Evolutionary conservation across 768 basidiomycete species (phyloP), one percentile per base, ranked within the genome.

Genomic region (Chiua virens): DNA sequence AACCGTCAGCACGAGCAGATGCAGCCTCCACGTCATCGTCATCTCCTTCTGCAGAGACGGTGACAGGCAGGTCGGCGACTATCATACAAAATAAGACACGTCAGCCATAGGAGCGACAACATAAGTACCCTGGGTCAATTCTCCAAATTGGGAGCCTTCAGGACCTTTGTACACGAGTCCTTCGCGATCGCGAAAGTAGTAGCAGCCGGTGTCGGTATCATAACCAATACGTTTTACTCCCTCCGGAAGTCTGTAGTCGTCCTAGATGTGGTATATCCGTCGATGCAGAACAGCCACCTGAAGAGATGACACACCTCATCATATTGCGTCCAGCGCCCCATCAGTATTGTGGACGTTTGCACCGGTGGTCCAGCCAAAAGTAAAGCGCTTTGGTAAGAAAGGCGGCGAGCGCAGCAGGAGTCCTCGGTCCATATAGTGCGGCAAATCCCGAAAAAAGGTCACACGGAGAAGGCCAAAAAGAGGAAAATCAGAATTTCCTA

Each of bases 151-250:
- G 30, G 82, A 78, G 21, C 87, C 87, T 54, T 83, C 76, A 17
- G 77, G 69, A 28, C 79, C 79, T 66, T 81, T 82, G 85, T 61
- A 82, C 54, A 68, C 63, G 8, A 64, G 69, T 10, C 87, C 86
- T 42, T 75, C 76, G 3, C 50, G 50, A 65, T 82, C 81, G 22
- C 76, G 76, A 70, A 84, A 91, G 62, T 78, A 76, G 71, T 90
- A 89, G 42, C 77, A 72, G 43, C 80, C 78, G 2, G 77, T 75
- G 71, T 91, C 89, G 4, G 83, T 72, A 68, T 92, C 89, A 62
- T 90, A 91, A 11, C 87, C 89, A 50, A 87, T 79, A 30, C 89
- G 81, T 54, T 81, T 73, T 64, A 79, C 68, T 37, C 79, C 79
- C 46, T 75, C 75, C 2, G 79, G 79, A 45, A 81, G 74, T 54